Evolutionary conservation across 192 early-diverging fungal species (phyloP), one percentile per base, ranked within the genome.

Genomic region (Coemansia sp.): DNA sequence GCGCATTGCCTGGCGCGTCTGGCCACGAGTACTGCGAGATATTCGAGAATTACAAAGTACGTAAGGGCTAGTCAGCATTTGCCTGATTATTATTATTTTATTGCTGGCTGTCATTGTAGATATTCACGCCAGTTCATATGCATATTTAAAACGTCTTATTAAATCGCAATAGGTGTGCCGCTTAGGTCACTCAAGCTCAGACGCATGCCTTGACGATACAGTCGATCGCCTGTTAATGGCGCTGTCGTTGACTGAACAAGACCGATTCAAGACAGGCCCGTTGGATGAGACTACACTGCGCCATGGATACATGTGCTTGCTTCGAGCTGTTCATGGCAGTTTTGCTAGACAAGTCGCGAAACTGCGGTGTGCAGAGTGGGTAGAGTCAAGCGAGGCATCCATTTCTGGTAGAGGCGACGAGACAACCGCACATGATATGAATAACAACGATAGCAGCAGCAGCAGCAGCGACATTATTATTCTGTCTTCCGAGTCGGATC

Each of bases 31-130:
- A 68, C 29, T 77, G 75, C 34, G 53, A 69, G 23, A 71, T 77
- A 48, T 77, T 77, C 64, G 65, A 77, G 59, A 67, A 61, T 41
- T 77, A 68, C 44, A 71, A 68, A 64, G 65, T 68, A 65, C 65
- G 63, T 68, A 32, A 67, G 17, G 58, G 38, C 14, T 32, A 19
- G 31, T 14, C 5, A n/a, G 21, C 37, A 10, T 25, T n/a, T 23
- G 42, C 36, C 21, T 58, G 39, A n/a, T 34, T 60, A 14, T 45
- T 64, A 39, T 17, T 62, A 39, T 29, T 39, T 25, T 62, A 0
- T 62, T 42, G 12, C 15, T 23, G 62, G 42, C 44, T 1, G 50
- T 11, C 50, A 14, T 25, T 55, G 51, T 55, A 55, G 51, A 55
- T 55, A 55, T 32, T 55, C 51, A 55, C 27, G 51, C 27, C 15